Percentiles rank a stretch among this genome's conserved stretches.
These are phyloP conservation scores for Aspergillus texensis DNA, from an alignment of 2,329 filamentous ascomycete genomes.

Conservation along the genomic window DNA sequence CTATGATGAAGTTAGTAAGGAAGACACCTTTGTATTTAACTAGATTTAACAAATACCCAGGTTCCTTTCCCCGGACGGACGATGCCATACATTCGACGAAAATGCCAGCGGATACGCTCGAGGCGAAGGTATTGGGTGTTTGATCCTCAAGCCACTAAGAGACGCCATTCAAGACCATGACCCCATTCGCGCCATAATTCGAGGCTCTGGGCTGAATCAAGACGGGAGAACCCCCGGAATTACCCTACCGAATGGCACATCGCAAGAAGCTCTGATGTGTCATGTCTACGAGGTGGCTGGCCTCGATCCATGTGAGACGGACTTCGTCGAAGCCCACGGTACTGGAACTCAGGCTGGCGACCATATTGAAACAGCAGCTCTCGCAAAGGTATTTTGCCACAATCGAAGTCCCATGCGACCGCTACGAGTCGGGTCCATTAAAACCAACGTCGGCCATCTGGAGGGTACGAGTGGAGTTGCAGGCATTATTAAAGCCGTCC, in stretches of 20 bases:
- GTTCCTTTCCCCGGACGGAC: constrained; percentile 32
- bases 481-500: constrained; percentile 41
- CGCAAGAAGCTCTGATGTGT: constrained; percentile 39
- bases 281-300: constrained; percentile 35
- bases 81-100: constrained; percentile 41
- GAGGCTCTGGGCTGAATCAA: constrained; percentile 45
- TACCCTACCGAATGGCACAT: constrained; percentile 43
- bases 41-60: neutral
- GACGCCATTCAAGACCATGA: constrained; percentile 48
- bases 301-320: constrained; percentile 23
- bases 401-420: constrained; percentile 18
- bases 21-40: neutral
- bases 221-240: constrained; percentile 52
- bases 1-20: constrained; percentile 20
- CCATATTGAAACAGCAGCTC: constrained; percentile 34
- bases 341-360: constrained; percentile 40
- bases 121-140: constrained; percentile 47
- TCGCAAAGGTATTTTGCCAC: constrained; percentile 30
- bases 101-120: constrained; percentile 50
- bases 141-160: constrained; percentile 48
- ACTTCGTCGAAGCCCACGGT: constrained; percentile 35
- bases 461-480: constrained; percentile 26
- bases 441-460: constrained; percentile 28
- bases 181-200: constrained; percentile 48
- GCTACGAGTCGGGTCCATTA: constrained; percentile 26